Evolutionary conservation across 2,329 filamentous ascomycete species (phyloP).

Genomic region (Didymella pomorum): DNA sequence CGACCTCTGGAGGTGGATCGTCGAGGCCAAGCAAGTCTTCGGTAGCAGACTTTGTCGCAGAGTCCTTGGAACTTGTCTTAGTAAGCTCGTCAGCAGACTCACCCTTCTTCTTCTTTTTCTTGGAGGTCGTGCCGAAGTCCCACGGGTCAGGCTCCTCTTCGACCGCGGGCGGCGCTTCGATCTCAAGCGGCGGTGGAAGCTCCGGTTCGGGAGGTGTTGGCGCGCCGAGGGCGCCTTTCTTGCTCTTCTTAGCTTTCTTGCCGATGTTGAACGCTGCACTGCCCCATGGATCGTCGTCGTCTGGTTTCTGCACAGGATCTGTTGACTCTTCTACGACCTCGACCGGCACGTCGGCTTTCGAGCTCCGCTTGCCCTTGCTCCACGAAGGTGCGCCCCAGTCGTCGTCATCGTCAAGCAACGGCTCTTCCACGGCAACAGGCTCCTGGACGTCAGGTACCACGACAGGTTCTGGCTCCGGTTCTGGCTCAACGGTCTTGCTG

Average conservation of each 20-base stretch:
- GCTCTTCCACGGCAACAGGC: conserved; percentile 61
- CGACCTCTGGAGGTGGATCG: conserved; percentile 32
- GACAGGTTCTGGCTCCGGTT: conserved; percentile 35
- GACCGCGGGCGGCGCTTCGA: conserved; percentile 52
- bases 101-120: conserved; percentile 50
- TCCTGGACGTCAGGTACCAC: conserved; percentile 47
- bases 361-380: conserved; percentile 57
- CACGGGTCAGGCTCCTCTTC: conserved; percentile 51
- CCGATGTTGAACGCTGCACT: conserved; percentile 51
- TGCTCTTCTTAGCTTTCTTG: conserved; percentile 65
- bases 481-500: conserved; percentile 45
- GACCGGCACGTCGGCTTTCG: conserved; percentile 51
- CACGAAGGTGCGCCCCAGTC: conserved; percentile 67
- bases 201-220: conserved; percentile 55
- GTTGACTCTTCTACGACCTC: conserved; percentile 53
- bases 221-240: conserved; percentile 60
- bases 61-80: conserved; percentile 41
- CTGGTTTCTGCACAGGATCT: conserved; percentile 54
- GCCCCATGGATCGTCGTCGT: conserved; percentile 52
- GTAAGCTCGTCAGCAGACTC: conserved; percentile 40
- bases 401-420: conserved; percentile 59
- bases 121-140: conserved; percentile 34
- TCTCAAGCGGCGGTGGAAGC: conserved; percentile 61
- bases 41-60: conserved; percentile 43
- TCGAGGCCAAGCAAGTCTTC: conserved; percentile 47